Evolutionary conservation across 768 basidiomycete species (phyloP), one percentile per base, ranked within the genome.

Genomic region (Chiua virens): DNA sequence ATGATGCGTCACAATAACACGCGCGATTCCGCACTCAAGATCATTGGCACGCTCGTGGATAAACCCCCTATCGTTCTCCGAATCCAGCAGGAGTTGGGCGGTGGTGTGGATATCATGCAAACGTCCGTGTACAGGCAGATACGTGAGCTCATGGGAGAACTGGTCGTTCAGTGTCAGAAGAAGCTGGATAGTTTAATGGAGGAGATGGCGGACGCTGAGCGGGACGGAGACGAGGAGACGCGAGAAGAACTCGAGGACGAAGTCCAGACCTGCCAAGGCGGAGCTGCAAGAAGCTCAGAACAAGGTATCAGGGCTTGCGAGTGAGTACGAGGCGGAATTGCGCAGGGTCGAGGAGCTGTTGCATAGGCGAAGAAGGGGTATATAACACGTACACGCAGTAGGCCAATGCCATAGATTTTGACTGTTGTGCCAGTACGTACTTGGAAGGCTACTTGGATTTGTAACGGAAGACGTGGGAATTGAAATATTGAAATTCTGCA

Each of bases 81-180:
- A 20, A 81, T 85, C 44, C 83, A 84, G 55, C 60, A 61, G n/a
- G 82, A 85, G 58, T 66, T 83, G 3, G 75, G 75, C 34, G 66
- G 73, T 21, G 67, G 73, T 5, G 69, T 73, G 47, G 70, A 76
- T 39, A 73, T 84, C 36, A 67, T 74, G 23, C 69, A 83, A 51
- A 82, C 83, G 1, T 67, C 70, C 4, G 81, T 81, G 1, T 82
- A 77, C n/a, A 71, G 58, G 39, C 82, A 81, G 52, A 69, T 85
- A 4, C 71, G 72, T 44, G 70, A 72, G 23, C 76, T 80, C n/a
- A 66, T 81, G 8, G 68, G 70, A 53, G 75, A 75, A 42, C 72
- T 79, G 48, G 70, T 74, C 14, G 55, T 69, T 50, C 71, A 72
- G 38, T 74, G 78, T 49, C 64, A 74, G 47, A 62, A 69, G 44